Base-by-base conservation (phyloP, 768 basidiomycete species). In the Collybiopsis confluens region DNA sequence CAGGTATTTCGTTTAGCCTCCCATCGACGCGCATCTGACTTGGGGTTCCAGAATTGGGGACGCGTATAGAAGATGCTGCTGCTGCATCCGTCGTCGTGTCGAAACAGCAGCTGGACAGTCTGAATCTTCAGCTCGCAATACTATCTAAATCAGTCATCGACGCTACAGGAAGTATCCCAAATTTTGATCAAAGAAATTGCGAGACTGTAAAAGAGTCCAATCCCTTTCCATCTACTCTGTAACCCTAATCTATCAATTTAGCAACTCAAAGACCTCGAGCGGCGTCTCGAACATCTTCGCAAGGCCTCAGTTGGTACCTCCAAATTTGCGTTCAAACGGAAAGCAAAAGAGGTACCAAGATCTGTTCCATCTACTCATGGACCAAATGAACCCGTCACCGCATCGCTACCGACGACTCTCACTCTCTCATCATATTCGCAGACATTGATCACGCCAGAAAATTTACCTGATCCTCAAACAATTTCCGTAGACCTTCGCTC, bases 151-250 rank as follows among this genome's bases (percentile, higher is more conserved):
- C 72, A 21, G 73, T 92, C 16, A 71, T 75, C 5, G 86, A 84
- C 63, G 88, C 85, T 4, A 81, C 79, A 8, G 76, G 77, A 6
- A 81, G 77, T 54, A 69, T 92, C 42, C 85, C 89, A 3, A 72
- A 77, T 36, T 90, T 89, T 62, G 88, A 90, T 65, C 89, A 87
- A 62, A 77, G 84, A 51, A 84, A 83, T 61, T 86, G 77, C 62
- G 86, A 87, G 64, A 68, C 72, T 61, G 89, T 90, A 59, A 51
- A 82, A n/a, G n/a, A n/a, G n/a, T n/a, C n/a, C n/a, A n/a, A n/a
- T n/a, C n/a, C n/a, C n/a, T 72, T 49, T 41, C 21, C 28, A 16
- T 50, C 11, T 20, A 45, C 35, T 38, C 28, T 52, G 35, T 33
- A 45, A 33, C 63, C 52, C 67, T 51, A 36, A 27, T 37, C 54